Percentiles rank a stretch among this genome's conserved stretches.
Evolutionary conservation across 106 monocot genomes (phyloP).

Genomic region (Narthecium ossifragum): DNA sequence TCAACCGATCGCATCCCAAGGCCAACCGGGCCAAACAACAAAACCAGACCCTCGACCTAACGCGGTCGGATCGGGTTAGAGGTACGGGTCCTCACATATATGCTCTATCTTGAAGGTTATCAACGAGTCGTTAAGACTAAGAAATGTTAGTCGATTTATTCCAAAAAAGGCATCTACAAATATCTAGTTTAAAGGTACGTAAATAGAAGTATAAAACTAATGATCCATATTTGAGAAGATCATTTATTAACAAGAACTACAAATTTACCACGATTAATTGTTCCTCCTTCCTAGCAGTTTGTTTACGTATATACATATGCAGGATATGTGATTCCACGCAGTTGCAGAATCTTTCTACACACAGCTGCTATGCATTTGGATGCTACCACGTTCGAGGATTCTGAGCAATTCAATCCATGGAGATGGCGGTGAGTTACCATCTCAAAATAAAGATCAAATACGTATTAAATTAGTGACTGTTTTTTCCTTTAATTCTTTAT

Average conservation of each 20-base stretch:
- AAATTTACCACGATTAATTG: too few species aligned
- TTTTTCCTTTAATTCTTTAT: too few species aligned
- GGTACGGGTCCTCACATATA: too few species aligned
- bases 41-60: too few species aligned
- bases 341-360: not conserved
- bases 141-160: not conserved
- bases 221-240: too few species aligned
- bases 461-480: too few species aligned
- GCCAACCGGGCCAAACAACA: too few species aligned
- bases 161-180: not conserved
- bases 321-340: conserved; percentile 6
- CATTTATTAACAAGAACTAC: too few species aligned
- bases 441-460: not conserved
- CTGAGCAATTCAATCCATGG: conserved; percentile 3
- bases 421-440: not conserved
- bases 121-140: conserved; percentile 4
- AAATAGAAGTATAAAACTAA: too few species aligned
- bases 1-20: too few species aligned
- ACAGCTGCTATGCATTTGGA: conserved; percentile 2
- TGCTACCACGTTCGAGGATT: not conserved
- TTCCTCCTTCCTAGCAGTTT: too few species aligned
- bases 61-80: too few species aligned
- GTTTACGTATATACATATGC: not conserved
- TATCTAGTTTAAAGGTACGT: conserved; percentile 5
- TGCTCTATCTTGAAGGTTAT: not conserved